phyloP scores from a whole-genome alignment of 75 land plant genomes.

The Cryptomeria japonica region DNA sequence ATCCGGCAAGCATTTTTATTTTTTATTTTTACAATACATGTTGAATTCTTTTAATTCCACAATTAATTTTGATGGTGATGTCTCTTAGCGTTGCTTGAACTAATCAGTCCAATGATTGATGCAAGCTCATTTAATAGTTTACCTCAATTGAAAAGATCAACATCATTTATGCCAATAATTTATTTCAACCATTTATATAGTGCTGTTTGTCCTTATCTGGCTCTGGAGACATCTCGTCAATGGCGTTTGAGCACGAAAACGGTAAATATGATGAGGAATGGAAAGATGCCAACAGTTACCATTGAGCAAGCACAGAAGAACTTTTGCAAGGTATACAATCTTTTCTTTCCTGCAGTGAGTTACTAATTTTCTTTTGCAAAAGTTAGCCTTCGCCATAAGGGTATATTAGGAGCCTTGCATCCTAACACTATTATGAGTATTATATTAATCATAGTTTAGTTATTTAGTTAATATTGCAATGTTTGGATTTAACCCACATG shows the following conservation, averaged over 20 bases:
- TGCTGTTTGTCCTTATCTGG: conserved; percentile 97
- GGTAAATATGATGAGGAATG: conserved; percentile 87
- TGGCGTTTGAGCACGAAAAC: conserved; percentile 95
- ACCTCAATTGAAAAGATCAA: neutral
- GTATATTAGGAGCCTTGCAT: neutral
- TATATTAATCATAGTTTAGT: too few relatives aligned
- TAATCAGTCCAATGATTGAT: neutral
- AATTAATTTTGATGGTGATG: neutral
- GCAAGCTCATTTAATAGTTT: neutral
- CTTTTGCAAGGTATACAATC: conserved; percentile 73
- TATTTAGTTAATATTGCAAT: too few relatives aligned
- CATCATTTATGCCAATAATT: neutral
- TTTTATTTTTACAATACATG: neutral
- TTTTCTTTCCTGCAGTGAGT: neutral
- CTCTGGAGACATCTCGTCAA: conserved; percentile 94
- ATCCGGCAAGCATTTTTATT: neutral
- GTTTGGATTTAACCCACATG: too few relatives aligned
- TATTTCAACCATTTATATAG: conserved; percentile 39
- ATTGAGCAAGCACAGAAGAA: conserved; percentile 96
- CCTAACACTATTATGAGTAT: too few relatives aligned
- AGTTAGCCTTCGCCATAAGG: neutral
- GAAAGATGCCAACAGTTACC: conserved; percentile 94
- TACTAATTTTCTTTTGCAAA: neutral
- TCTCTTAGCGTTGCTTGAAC: neutral
- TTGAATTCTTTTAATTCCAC: neutral